Conservation (phyloP, 176 grass and related monocot genomes). For the Triticum turgidum region DNA sequence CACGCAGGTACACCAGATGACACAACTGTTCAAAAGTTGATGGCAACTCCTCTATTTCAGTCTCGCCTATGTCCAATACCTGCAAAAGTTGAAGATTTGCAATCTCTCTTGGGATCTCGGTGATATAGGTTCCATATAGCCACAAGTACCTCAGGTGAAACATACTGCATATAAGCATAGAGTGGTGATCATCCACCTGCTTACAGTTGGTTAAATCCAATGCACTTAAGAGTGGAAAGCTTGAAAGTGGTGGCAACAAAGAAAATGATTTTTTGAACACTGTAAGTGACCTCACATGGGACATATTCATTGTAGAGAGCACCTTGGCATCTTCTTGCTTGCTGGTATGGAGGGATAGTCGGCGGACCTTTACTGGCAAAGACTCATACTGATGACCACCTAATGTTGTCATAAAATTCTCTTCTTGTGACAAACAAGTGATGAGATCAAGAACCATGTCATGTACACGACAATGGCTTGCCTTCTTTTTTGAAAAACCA, state of each 20-base stretch:
- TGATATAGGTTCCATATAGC: fast-evolving
- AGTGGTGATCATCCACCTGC: background rate
- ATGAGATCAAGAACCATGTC: constrained; percentile 32
- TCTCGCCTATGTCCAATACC: background rate
- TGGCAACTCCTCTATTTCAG: fast-evolving
- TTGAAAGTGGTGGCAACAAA: background rate
- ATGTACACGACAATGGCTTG: background rate
- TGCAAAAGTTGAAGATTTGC: background rate
- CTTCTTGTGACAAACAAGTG: constrained; percentile 11
- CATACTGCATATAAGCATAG: background rate
- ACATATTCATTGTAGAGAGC: background rate
- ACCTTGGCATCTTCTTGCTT: background rate
- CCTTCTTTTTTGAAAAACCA: too few species aligned
- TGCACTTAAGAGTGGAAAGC: background rate
- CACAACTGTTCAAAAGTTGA: background rate
- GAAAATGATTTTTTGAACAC: fast-evolving
- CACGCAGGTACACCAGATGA: background rate
- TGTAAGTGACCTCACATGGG: background rate
- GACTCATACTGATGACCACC: background rate
- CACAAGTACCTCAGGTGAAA: background rate
- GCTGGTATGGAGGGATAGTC: background rate
- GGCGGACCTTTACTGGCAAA: background rate
- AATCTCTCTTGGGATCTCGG: background rate
- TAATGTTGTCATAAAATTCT: constrained; percentile 5
- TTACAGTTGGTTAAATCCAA: background rate